Evolutionary conservation across 2,329 filamentous ascomycete species (phyloP).

Genomic region (Fusarium verrucosum): DNA sequence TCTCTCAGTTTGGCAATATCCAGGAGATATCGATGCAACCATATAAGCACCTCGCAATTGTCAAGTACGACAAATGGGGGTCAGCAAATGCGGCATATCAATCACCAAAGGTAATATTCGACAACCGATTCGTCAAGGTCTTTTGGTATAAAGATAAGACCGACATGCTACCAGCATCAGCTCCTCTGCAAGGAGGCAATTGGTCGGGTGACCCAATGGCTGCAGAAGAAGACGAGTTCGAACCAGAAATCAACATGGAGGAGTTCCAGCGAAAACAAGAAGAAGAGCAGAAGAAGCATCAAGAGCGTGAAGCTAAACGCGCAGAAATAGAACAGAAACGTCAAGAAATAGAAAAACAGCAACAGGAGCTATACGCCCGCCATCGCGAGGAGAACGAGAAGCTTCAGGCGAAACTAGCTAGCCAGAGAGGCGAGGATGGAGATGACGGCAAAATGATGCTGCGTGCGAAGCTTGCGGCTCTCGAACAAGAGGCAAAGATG

Average conservation of each 20-base stretch:
- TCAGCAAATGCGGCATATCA: constrained; percentile 75
- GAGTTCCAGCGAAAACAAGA: constrained; percentile 75
- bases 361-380: constrained; percentile 67
- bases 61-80: constrained; percentile 74
- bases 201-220: constrained; percentile 37
- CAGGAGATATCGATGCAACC: constrained; percentile 70
- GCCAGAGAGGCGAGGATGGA: constrained; percentile 44
- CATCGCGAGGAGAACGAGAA: constrained; percentile 74
- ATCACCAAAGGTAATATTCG: constrained; percentile 83
- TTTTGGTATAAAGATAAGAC: constrained; percentile 75
- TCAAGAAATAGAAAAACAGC: constrained; percentile 71
- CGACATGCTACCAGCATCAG: constrained; percentile 45
- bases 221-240: constrained; percentile 39
- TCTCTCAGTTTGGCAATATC: constrained; percentile 75
- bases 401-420: constrained; percentile 63
- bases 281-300: constrained; percentile 74
- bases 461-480: constrained; percentile 75
- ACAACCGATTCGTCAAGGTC: constrained; percentile 86
- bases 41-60: constrained; percentile 72
- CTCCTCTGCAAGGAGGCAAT: constrained; percentile 41
- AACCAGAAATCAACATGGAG: constrained; percentile 72
- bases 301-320: constrained; percentile 71
- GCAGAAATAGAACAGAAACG: constrained; percentile 70
- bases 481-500: constrained; percentile 76
- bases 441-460: constrained; percentile 67